phyloP scores from a whole-genome alignment of 2,329 filamentous ascomycete species.

The Cytospora mali region DNA sequence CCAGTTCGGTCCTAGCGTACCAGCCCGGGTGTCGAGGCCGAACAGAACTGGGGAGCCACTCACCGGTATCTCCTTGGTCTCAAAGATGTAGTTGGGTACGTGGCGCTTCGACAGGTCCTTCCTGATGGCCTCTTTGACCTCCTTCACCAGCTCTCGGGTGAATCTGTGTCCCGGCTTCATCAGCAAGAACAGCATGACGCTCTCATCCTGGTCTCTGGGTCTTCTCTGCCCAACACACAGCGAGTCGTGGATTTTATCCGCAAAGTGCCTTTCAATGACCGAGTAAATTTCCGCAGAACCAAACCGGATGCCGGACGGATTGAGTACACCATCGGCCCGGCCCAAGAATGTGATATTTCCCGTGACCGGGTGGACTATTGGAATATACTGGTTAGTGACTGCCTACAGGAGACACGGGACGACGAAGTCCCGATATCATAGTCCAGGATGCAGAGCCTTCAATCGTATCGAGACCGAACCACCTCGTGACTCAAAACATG shows the following conservation, averaged over 20 bases:
- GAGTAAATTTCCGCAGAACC: conserved; percentile 80
- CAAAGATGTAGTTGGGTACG: conserved; percentile 77
- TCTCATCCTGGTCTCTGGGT: conserved; percentile 56
- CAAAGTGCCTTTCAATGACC: conserved; percentile 69
- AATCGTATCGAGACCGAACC: neutral
- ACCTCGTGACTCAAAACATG: neutral
- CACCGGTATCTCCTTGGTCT: conserved; percentile 80
- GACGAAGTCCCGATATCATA: neutral
- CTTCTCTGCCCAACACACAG: conserved; percentile 79
- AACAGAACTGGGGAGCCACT: conserved; percentile 41
- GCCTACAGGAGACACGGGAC: neutral
- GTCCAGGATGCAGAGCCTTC: neutral
- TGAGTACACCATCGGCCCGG: conserved; percentile 76
- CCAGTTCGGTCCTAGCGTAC: neutral
- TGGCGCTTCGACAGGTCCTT: conserved; percentile 71
- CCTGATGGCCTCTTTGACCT: conserved; percentile 66
- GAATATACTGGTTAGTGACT: neutral
- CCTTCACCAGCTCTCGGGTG: conserved; percentile 54
- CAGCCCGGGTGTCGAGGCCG: neutral
- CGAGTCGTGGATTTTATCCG: conserved; percentile 66
- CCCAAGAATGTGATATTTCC: conserved; percentile 68
- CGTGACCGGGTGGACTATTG: conserved; percentile 63
- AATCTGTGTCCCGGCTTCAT: conserved; percentile 61
- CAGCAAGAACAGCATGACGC: conserved; percentile 57
- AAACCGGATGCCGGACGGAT: conserved; percentile 78